These are phyloP conservation scores for Arachis monticola DNA, from an alignment of 331 rosid species.

Conservation along the genomic window DNA sequence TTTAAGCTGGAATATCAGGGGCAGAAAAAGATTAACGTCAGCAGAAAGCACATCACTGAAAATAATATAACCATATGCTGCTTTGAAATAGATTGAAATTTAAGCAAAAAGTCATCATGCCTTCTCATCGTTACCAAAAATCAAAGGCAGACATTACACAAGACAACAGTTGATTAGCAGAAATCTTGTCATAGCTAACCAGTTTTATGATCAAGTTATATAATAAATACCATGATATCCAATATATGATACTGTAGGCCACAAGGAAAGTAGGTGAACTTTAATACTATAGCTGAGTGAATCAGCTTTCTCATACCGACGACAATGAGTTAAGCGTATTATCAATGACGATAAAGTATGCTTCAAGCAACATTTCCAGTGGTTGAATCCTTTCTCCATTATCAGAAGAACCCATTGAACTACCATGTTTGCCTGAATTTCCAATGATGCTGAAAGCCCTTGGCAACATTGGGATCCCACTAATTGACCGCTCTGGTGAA, in stretches of 20 bases:
- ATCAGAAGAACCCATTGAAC: constrained; percentile 70
- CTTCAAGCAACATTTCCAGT: constrained; percentile 47
- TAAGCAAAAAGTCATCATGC: background rate
- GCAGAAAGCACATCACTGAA: constrained; percentile 11
- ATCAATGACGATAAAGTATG: constrained; percentile 85
- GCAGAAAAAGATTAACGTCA: constrained; percentile 35
- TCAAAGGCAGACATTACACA: background rate
- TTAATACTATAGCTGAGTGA: constrained; percentile 23
- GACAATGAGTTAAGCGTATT: constrained; percentile 79
- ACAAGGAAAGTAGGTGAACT: constrained; percentile 20
- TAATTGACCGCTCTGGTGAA: constrained; percentile 74
- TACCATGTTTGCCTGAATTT: constrained; percentile 66
- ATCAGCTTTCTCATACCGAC: constrained; percentile 62
- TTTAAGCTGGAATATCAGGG: constrained; percentile 74
- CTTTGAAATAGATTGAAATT: background rate
- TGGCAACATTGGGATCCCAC: constrained; percentile 61
- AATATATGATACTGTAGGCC: background rate
- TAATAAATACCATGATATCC: constrained; percentile 19
- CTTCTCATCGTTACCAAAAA: constrained; percentile 5
- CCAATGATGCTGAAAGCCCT: constrained; percentile 79
- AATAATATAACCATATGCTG: constrained; percentile 23
- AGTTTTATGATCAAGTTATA: background rate
- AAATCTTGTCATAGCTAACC: constrained; percentile 13
- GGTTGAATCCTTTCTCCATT: constrained; percentile 77
- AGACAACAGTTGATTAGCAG: constrained; percentile 12